Percentiles rank a stretch among this genome's conserved stretches.
phyloP scores from a whole-genome alignment of 768 basidiomycete genomes.

The Boletus tylopilopsis region DNA sequence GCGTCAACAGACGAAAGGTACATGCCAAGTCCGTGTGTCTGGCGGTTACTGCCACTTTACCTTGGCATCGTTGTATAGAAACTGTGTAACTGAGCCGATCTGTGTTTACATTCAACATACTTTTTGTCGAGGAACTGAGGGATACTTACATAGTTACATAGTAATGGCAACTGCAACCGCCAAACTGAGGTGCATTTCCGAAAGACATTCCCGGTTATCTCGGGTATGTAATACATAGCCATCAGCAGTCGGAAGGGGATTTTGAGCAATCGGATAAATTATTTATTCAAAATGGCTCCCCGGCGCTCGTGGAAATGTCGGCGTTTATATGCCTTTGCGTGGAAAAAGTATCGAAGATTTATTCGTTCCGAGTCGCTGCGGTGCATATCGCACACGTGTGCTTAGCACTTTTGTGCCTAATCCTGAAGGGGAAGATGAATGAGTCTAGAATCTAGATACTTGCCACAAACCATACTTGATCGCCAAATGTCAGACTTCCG shows the following conservation, averaged over 20 bases:
- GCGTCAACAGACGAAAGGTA: not conserved
- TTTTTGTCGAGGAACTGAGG: no score
- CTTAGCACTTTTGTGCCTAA: no score
- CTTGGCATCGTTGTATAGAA: not conserved
- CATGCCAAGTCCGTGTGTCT: not conserved
- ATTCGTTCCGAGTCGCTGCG: no score
- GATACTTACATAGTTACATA: no score
- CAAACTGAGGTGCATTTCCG: no score
- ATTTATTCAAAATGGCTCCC: not conserved
- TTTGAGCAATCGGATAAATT: not conserved
- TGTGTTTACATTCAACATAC: not conserved
- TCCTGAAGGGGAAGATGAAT: not conserved
- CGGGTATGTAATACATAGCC: no score
- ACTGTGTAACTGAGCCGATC: not conserved
- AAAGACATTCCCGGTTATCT: no score
- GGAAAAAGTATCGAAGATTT: no score
- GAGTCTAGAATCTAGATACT: no score
- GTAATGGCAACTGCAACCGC: no score
- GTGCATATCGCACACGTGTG: no score
- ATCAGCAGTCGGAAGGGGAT: no score
- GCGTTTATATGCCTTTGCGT: constrained; percentile 2
- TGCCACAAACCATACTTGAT: not conserved
- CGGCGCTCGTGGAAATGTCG: not conserved
- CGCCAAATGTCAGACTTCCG: not conserved
- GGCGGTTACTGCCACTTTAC: not conserved